Evolutionary conservation across 1,284 basidiomycete species (phyloP).

Genomic region (Puccinia hordei): DNA sequence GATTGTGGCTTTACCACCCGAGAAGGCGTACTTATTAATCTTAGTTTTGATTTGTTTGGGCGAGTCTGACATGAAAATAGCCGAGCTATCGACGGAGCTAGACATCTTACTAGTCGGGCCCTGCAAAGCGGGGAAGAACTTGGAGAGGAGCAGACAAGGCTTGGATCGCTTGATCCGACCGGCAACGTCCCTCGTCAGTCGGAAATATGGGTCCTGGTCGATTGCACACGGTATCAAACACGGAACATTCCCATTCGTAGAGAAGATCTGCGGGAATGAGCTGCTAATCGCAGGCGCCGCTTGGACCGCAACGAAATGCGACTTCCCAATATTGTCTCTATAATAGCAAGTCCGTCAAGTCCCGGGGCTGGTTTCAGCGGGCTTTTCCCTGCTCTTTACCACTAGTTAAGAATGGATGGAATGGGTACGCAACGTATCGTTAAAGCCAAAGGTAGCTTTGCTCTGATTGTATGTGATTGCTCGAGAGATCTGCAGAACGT

Average conservation of each 20-base stretch:
- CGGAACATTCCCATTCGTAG: conserved; percentile 77
- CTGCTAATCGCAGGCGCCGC: conserved; percentile 96
- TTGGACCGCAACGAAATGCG: conserved; percentile 97
- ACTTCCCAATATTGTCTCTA: conserved; percentile 96
- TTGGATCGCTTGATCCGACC: conserved; percentile 86
- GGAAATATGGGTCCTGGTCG: conserved; percentile 83
- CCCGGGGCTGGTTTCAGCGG: background rate
- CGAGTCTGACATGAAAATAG: conserved; percentile 94
- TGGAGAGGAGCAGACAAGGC: conserved; percentile 86
- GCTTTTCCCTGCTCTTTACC: background rate
- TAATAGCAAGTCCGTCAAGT: conserved; percentile 2
- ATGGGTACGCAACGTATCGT: conserved; percentile 69
- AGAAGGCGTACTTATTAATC: conserved; percentile 71
- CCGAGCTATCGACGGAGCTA: conserved; percentile 83
- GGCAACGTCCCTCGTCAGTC: conserved; percentile 92
- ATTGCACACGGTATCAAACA: conserved; percentile 97
- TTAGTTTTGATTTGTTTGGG: conserved; percentile 95
- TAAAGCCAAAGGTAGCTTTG: conserved; percentile 94
- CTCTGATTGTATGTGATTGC: conserved; percentile 91
- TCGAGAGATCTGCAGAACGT: conserved; percentile 87
- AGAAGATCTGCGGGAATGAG: conserved; percentile 98
- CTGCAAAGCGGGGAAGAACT: conserved; percentile 98
- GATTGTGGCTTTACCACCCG: conserved; percentile 72
- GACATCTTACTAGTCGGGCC: conserved; percentile 99
- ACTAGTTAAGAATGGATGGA: background rate